A percentile compares a stretch with the other conserved stretches of the same genome.
phyloP scores from a whole-genome alignment of 2,329 filamentous ascomycete genomes.

The Aspergillus terreus region DNA sequence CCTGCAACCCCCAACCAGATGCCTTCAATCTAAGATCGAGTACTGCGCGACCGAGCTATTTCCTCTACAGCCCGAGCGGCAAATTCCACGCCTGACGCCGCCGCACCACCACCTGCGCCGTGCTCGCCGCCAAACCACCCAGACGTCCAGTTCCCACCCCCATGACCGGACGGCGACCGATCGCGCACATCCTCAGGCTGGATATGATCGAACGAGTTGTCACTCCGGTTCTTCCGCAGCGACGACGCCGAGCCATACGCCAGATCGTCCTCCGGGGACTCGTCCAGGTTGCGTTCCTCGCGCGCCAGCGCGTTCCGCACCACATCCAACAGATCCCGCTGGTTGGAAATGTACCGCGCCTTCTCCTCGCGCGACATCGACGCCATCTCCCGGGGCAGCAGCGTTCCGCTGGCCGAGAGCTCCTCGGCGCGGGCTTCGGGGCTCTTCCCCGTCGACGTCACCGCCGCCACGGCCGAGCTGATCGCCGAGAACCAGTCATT shows the following conservation, averaged over 20 bases:
- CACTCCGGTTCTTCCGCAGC: slow-evolving; percentile 76
- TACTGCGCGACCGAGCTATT: slow-evolving; percentile 17
- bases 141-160: slow-evolving; percentile 25
- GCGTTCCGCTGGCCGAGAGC: slow-evolving; percentile 55
- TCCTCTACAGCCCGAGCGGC: slow-evolving; percentile 26
- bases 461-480: slow-evolving; percentile 66
- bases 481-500: slow-evolving; percentile 76
- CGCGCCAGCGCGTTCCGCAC: slow-evolving; percentile 74
- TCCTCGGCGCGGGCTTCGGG: slow-evolving; percentile 45
- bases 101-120: background rate
- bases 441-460: slow-evolving; percentile 43
- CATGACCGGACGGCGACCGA: slow-evolving; percentile 12
- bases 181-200: slow-evolving; percentile 62
- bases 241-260: slow-evolving; percentile 35
- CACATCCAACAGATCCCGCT: slow-evolving; percentile 72
- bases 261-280: slow-evolving; percentile 31
- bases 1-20: too few relatives aligned
- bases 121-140: slow-evolving; percentile 26
- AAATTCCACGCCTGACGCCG: slow-evolving; percentile 26
- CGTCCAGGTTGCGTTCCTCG: slow-evolving; percentile 63
- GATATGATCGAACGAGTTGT: slow-evolving; percentile 85
- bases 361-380: slow-evolving; percentile 60
- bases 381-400: slow-evolving; percentile 68
- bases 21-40: background rate
- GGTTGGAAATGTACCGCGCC: slow-evolving; percentile 70